Base-by-base conservation (phyloP, 441 rosid genomes). In the Francoa sonchifolia region DNA sequence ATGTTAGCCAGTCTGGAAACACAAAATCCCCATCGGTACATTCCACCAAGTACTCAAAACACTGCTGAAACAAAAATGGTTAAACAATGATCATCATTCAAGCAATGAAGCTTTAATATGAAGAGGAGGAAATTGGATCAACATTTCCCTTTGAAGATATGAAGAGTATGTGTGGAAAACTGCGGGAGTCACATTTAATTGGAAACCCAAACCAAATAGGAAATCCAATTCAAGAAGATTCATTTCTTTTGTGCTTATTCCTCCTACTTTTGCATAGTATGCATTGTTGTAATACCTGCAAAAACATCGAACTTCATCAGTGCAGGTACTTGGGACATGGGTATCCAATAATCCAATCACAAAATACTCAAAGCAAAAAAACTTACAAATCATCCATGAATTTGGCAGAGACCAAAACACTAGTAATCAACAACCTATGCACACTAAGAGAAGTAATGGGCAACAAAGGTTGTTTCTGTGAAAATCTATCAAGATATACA, bases 321-420 rank as follows among this genome's bases (percentile, higher is more conserved):
- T 33, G 47, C 29, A 39, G 27, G 3, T 1, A 1, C 9, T 8
- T 2, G 6, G 33, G 33, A 29, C 13, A n/a, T n/a, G n/a, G n/a
- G n/a, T n/a, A n/a, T n/a, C n/a, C n/a, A n/a, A n/a, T n/a, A n/a
- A n/a, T n/a, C n/a, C 19, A 19, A 33, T 2, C 19, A n/a, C 19
- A 10, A 19, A 16, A 33, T 38, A 7, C 15, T 5, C 35, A 43
- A 44, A 26, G 14, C n/a, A 13, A 19, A 14, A 6, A 30, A n/a
- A 21, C 92, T 76, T 70, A 83, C 95, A 74, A 59, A 56, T 87
- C 97, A 55, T 87, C 97, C 94, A 78, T 74, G 89, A 87, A 87
- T 62, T 87, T 83, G 25, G 76, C 89, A 30, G 95, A 72, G 54
- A 83, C 73, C 73, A 87, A 47, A 44, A 87, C 77, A 40, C 93